Evolutionary conservation across 371 early-diverging fungal genomes (phyloP).

Genomic region (Capillidium heterosporum): DNA sequence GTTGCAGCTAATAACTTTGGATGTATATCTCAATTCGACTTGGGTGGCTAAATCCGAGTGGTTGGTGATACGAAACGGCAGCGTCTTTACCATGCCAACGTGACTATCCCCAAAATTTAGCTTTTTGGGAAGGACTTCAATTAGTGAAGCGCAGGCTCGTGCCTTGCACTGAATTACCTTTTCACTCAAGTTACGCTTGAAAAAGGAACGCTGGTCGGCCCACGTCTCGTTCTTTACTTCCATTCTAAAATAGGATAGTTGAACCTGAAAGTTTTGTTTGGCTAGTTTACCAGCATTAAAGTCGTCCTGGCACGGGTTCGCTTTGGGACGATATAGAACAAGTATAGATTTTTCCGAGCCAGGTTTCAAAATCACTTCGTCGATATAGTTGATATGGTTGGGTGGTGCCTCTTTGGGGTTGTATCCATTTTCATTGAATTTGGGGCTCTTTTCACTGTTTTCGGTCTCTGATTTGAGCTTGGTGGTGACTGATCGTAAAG

Average conservation of each 20-base stretch:
- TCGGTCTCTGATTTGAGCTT: neutral
- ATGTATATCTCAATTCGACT: slow-evolving; percentile 69
- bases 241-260: slow-evolving; percentile 12
- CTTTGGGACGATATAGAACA: slow-evolving; percentile 57
- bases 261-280: slow-evolving; percentile 58
- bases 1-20: slow-evolving; percentile 80
- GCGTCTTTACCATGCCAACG: slow-evolving; percentile 78
- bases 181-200: slow-evolving; percentile 11
- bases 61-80: slow-evolving; percentile 67
- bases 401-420: slow-evolving; percentile 15
- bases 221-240: neutral
- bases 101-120: slow-evolving; percentile 91
- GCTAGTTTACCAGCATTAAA: slow-evolving; percentile 59
- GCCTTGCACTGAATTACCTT: slow-evolving; percentile 83
- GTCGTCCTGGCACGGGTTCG: slow-evolving; percentile 30
- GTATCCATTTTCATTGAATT: neutral
- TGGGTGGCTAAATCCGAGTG: slow-evolving; percentile 70
- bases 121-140: slow-evolving; percentile 59
- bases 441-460: slow-evolving; percentile 1
- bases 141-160: slow-evolving; percentile 81
- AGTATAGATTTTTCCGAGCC: slow-evolving; percentile 69
- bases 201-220: neutral
- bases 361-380: slow-evolving; percentile 70
- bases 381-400: slow-evolving; percentile 38
- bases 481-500: neutral